Evolutionary conservation across 2,329 filamentous ascomycete species (phyloP).

Genomic region (Lasiodiplodia theobromae): DNA sequence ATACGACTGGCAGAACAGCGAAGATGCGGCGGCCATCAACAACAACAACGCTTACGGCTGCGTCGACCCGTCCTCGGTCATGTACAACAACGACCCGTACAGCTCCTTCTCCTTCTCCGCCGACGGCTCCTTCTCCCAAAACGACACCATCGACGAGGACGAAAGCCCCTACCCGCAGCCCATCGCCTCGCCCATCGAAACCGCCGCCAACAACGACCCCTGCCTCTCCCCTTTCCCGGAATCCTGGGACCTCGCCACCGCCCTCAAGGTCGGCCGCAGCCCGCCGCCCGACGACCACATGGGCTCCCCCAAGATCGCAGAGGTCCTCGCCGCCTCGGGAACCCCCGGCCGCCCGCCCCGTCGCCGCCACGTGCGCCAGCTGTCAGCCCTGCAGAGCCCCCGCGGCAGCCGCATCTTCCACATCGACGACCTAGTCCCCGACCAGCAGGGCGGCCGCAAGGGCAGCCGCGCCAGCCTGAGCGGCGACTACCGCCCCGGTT

Average conservation of each 20-base stretch:
- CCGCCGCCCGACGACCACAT: background rate
- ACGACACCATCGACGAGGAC: background rate
- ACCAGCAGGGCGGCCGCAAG: background rate
- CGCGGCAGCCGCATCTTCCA: constrained; percentile 14
- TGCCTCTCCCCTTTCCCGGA: constrained; percentile 13
- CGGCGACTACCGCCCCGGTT: background rate
- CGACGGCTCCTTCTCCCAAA: constrained; percentile 5
- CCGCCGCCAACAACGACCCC: background rate
- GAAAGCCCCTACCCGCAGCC: background rate
- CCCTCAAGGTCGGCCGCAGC: constrained; percentile 11
- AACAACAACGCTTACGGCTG: background rate
- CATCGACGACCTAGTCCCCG: constrained; percentile 17
- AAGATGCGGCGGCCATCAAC: background rate
- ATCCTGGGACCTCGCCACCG: constrained; percentile 6
- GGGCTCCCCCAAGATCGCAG: background rate
- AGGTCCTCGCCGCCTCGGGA: background rate
- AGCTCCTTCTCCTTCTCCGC: constrained; percentile 11
- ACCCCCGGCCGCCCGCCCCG: background rate
- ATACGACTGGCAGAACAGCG: constrained; percentile 15
- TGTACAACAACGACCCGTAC: constrained; percentile 13
- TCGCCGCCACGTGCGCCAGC: constrained; percentile 8
- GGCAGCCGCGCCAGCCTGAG: background rate
- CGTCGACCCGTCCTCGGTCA: constrained; percentile 1
- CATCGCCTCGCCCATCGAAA: background rate
- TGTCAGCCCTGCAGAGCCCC: constrained; percentile 1